Conservation (phyloP, 495 filamentous ascomycete species). For the Tuber borchii region DNA sequence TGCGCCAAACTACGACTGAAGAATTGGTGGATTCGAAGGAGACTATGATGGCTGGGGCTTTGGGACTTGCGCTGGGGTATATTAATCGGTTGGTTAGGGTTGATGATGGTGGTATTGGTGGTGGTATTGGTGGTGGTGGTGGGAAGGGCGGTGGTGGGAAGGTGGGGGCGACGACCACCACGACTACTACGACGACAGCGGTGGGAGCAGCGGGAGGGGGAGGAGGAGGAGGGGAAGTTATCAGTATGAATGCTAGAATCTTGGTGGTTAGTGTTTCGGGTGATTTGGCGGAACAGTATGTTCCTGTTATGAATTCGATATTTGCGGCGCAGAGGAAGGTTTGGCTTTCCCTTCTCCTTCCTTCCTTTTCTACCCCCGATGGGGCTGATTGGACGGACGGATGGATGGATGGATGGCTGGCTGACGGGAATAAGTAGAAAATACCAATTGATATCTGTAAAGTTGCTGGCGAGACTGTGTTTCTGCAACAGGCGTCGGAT, state of each 20-base stretch:
- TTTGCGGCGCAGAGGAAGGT: conserved; percentile 75
- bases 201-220: conserved; percentile 22
- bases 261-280: conserved; percentile 74
- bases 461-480: conserved; percentile 77
- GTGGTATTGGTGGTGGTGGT: conserved; percentile 16
- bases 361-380: not conserved
- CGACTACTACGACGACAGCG: not conserved
- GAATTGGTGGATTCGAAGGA: conserved; percentile 53
- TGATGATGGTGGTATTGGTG: conserved; percentile 15
- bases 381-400: not conserved
- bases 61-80: conserved; percentile 81
- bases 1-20: conserved; percentile 56
- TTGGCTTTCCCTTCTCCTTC: not conserved
- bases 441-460: conserved; percentile 89
- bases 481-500: conserved; percentile 88
- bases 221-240: no score
- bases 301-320: conserved; percentile 94
- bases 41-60: conserved; percentile 81
- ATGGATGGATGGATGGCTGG: not conserved
- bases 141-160: conserved; percentile 34
- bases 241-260: conserved; percentile 69
- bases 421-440: conserved; percentile 48
- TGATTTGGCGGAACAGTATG: conserved; percentile 82
- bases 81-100: conserved; percentile 55
- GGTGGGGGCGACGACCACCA: not conserved